Evolutionary conservation across 129 eudicot genomes (phyloP).

Genomic region (Flaveria linearis): DNA sequence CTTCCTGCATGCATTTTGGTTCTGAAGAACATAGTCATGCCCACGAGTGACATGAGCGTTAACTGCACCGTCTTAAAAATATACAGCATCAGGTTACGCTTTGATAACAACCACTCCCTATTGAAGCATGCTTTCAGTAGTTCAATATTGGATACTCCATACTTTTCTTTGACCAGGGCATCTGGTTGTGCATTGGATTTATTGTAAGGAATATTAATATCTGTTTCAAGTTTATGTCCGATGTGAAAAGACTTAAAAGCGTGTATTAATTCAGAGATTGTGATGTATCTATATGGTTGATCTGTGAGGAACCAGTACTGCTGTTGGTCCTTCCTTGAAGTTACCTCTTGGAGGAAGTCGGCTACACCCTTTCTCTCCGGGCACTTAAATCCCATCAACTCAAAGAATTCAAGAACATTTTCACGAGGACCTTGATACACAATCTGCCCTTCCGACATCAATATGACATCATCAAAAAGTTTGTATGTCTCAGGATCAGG

Average conservation of each 20-base stretch:
- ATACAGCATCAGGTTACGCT: constrained; percentile 32
- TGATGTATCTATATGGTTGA: constrained; percentile 26
- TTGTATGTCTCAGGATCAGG: constrained; percentile 56
- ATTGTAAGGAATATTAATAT: constrained; percentile 27
- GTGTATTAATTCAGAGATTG: constrained; percentile 23
- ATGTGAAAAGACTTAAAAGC: constrained; percentile 33
- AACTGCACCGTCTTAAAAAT: constrained; percentile 37
- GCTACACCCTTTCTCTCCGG: constrained; percentile 46
- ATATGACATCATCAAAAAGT: constrained; percentile 57
- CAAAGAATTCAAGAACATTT: constrained; percentile 48
- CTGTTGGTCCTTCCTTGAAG: constrained; percentile 36
- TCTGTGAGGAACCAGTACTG: constrained; percentile 31
- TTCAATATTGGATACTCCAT: constrained; percentile 32
- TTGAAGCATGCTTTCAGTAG: constrained; percentile 33
- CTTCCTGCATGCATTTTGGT: constrained; percentile 37
- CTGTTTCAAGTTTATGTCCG: constrained; percentile 28
- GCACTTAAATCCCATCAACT: constrained; percentile 50
- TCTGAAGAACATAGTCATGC: constrained; percentile 40
- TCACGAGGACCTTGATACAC: constrained; percentile 64
- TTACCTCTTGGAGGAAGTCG: constrained; percentile 42
- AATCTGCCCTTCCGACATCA: constrained; percentile 58
- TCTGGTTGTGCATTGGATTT: constrained; percentile 30
- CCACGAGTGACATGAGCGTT: constrained; percentile 36
- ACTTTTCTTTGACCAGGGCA: constrained; percentile 28
- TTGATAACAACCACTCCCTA: constrained; percentile 40